Percentiles rank a stretch among this genome's conserved stretches.
Evolutionary conservation across 495 filamentous ascomycete genomes (phyloP).

Genomic region (Penicillium mononematosum): DNA sequence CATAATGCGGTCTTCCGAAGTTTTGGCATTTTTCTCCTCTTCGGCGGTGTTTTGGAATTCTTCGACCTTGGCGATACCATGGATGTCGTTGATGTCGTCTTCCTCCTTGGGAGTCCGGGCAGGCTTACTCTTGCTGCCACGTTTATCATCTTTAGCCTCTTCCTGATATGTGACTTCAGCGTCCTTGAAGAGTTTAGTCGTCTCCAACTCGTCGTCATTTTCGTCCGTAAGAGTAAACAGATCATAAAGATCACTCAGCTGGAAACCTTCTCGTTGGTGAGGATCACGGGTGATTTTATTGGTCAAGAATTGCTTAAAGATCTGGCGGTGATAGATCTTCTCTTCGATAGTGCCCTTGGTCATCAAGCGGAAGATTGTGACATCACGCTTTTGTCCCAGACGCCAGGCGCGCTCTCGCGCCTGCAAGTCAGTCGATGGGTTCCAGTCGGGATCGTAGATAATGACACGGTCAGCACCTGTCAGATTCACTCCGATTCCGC

Average conservation of each 20-base stretch:
- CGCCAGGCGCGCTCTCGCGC: conserved; percentile 96
- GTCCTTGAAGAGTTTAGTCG: conserved; percentile 77
- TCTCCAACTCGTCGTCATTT: conserved; percentile 72
- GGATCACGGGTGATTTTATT: conserved; percentile 94
- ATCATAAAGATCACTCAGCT: conserved; percentile 82
- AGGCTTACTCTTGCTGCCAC: conserved; percentile 21
- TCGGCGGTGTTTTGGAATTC: conserved; percentile 48
- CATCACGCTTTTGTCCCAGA: conserved; percentile 88
- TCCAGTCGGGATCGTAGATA: conserved; percentile 98
- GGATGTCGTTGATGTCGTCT: conserved; percentile 47
- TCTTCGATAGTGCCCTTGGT: conserved; percentile 97
- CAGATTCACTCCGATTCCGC: conserved; percentile 88
- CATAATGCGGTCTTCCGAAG: conserved; percentile 67
- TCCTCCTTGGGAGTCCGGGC: conserved; percentile 14
- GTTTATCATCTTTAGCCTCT: conserved; percentile 15
- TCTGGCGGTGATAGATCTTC: conserved; percentile 97
- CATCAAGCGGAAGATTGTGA: conserved; percentile 93
- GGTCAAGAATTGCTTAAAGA: conserved; percentile 93
- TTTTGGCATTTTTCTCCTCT: conserved; percentile 38
- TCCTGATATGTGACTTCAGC: conserved; percentile 66
- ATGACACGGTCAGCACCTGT: conserved; percentile 95
- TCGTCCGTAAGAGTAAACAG: conserved; percentile 77
- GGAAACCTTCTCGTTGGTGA: conserved; percentile 82
- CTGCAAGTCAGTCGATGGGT: conserved; percentile 89
- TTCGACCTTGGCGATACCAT: conserved; percentile 60